Evolutionary conservation across 1,284 basidiomycete species (phyloP), one percentile per base, ranked within the genome.

Genomic region (Melampsora occidentalis): DNA sequence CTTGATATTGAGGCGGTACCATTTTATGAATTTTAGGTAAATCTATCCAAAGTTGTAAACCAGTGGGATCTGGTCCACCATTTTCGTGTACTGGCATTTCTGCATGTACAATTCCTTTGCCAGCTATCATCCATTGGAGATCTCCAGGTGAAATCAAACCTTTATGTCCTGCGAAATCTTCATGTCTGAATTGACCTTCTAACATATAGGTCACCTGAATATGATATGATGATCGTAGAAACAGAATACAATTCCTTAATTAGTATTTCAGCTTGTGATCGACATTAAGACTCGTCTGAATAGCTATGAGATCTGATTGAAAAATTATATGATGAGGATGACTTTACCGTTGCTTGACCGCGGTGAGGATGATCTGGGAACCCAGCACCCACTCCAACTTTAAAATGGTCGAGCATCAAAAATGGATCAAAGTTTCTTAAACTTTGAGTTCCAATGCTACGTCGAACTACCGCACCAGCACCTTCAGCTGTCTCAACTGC

Each of bases 21-120:
- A 94, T 91, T 84, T 97, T 98, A 83, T 88, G 87, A 84, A 91
- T 82, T 80, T 90, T 90, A 0, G 95, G 96, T 20, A 98, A 85
- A 84, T 97, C 95, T 63, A 97, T 86, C 96, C 95, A 97, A 33
- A 98, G 88, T 81, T 98, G 95, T 53, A 98, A 85, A 7, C 93
- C 95, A 39, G 81, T 87, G 81, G 80, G 94, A 87, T 82, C 91
- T 84, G 91, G 89, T 4, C 85, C 78, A n/a, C 88, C 89, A 28
- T 86, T 84, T 6, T 85, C 88, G 79, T 91, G 90, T 5, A 93
- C 85, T 2, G 96, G 95, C 92, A 97, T 97, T 84, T 87, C 83
- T 51, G 82, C 81, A 77, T 85, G 84, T 67, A 80, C 71, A 42
- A 81, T 81, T 1, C 85, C 86, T 73, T 81, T 80, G 7, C 91